Evolutionary conservation across 352 stramenopile genomes (phyloP).

Genomic region (Globisporangium middletonii): DNA sequence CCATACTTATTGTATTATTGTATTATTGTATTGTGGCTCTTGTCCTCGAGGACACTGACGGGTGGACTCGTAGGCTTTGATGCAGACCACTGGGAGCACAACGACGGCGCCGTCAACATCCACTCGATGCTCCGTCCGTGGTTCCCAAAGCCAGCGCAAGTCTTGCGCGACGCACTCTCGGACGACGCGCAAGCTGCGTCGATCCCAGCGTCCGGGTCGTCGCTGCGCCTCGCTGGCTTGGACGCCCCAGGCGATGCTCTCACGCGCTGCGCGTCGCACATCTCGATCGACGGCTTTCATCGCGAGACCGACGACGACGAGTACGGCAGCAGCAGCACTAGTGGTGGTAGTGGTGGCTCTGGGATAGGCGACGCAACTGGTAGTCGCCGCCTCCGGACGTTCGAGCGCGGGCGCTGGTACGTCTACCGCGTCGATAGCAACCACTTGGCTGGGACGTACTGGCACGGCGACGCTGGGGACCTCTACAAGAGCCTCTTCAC

Average conservation of each 20-base stretch:
- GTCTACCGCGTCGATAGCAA: constrained; percentile 75
- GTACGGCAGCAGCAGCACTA: background rate
- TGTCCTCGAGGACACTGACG: background rate
- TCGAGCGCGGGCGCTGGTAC: constrained; percentile 67
- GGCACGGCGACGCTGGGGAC: constrained; percentile 51
- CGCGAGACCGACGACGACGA: constrained; percentile 26
- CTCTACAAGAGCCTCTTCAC: constrained; percentile 71
- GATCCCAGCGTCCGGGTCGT: constrained; percentile 30
- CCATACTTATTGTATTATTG: background rate
- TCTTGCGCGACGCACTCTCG: constrained; percentile 13
- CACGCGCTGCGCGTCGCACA: constrained; percentile 53
- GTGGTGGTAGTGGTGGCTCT: background rate
- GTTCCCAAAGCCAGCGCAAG: constrained; percentile 48
- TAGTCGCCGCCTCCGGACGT: constrained; percentile 17
- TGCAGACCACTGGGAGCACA: constrained; percentile 52
- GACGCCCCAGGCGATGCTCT: constrained; percentile 10
- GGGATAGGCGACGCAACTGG: background rate
- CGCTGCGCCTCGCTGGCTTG: constrained; percentile 22
- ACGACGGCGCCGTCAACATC: constrained; percentile 73
- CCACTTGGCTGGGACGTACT: constrained; percentile 66
- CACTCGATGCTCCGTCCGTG: constrained; percentile 63
- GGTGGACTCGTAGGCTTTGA: constrained; percentile 34
- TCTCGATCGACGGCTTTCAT: constrained; percentile 66
- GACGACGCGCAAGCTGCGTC: constrained; percentile 21
- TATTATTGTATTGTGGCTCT: background rate